Evolutionary conservation across 73 alveolate species (phyloP).

Genomic region (Breviolum minutum): DNA sequence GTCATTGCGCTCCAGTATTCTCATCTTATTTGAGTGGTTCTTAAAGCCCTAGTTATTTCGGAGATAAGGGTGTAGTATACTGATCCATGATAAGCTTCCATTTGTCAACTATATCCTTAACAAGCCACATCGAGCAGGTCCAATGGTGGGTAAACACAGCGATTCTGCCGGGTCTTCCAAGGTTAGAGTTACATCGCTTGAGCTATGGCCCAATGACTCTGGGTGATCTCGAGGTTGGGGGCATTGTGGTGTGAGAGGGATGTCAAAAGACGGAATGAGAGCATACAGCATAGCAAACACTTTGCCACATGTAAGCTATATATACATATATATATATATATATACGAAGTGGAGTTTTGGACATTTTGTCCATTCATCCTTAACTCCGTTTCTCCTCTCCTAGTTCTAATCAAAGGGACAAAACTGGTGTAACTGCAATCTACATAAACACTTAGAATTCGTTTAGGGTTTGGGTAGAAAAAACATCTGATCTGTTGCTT

Average conservation of each 20-base stretch:
- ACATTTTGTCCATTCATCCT: background rate
- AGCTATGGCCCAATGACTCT: conserved; percentile 33
- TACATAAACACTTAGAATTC: no score
- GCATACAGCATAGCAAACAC: background rate
- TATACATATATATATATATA: no score
- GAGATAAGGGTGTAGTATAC: no score
- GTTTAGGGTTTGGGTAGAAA: no score
- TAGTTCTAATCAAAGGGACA: background rate
- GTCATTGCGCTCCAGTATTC: no score
- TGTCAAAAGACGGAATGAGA: background rate
- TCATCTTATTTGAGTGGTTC: no score
- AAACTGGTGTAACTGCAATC: no score
- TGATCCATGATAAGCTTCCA: background rate
- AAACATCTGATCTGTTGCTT: no score
- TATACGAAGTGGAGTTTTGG: background rate
- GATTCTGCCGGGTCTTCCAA: background rate
- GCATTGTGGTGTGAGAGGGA: background rate
- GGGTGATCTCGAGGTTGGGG: conserved; percentile 7
- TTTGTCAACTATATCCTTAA: no score
- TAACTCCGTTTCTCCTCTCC: background rate
- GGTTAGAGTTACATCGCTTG: conserved; percentile 46
- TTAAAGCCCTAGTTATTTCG: no score
- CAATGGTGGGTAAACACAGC: background rate
- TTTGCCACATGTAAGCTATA: background rate
- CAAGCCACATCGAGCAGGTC: no score